Conservation (phyloP, 148 eudicot genomes). For the Cornus florida region DNA sequence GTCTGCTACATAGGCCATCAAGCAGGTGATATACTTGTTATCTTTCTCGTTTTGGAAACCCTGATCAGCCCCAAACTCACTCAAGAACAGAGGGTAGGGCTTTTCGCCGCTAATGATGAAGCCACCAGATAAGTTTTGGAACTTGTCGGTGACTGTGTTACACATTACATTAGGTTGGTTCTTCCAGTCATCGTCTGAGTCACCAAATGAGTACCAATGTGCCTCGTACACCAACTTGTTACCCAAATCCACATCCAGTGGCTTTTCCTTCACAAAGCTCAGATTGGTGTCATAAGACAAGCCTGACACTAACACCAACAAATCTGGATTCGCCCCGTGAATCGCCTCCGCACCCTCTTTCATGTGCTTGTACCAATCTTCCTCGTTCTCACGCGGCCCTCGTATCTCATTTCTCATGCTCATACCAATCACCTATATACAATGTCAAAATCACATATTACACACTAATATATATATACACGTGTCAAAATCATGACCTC, state of each 20-base stretch:
- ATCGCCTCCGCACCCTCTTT: constrained; percentile 31
- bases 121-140: constrained; percentile 21
- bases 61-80: constrained; percentile 42
- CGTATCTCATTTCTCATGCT: constrained; percentile 49
- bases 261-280: constrained; percentile 19
- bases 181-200: constrained; percentile 13
- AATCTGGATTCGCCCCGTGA: constrained; percentile 30
- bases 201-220: constrained; percentile 47
- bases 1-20: constrained; percentile 28
- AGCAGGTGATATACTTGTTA: constrained; percentile 28
- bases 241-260: constrained; percentile 12
- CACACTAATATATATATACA: too few species aligned
- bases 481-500: too few species aligned
- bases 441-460: too few species aligned
- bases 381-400: constrained; percentile 27
- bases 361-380: constrained; percentile 39
- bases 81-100: constrained; percentile 32
- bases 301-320: constrained; percentile 42
- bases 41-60: constrained; percentile 23
- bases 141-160: constrained; percentile 10
- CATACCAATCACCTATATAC: constrained; percentile 32
- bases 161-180: constrained; percentile 27
- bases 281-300: constrained; percentile 30
- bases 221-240: constrained; percentile 46
- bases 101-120: constrained; percentile 19